Conservation (phyloP, 140 eudicot species). For the Erigeron philadelphicus region DNA sequence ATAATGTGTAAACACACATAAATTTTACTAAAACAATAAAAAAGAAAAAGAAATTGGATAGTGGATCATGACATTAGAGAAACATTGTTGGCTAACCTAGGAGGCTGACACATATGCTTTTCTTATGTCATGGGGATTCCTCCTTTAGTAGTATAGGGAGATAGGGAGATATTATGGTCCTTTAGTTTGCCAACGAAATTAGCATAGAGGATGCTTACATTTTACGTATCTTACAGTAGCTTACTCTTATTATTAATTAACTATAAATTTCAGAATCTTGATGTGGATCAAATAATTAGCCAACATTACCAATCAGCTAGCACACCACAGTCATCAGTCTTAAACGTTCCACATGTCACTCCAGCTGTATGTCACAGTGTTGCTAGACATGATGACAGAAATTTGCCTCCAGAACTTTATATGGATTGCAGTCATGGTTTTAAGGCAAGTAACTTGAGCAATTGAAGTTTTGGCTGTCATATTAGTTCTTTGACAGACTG, state of each 20-base stretch:
- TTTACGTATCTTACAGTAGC: constrained; percentile 8
- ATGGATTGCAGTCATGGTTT: constrained; percentile 67
- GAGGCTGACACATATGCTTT: no score
- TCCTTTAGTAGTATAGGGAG: no score
- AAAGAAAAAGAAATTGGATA: no score
- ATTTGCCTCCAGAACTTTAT: constrained; percentile 70
- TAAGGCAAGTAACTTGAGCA: constrained; percentile 44
- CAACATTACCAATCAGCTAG: constrained; percentile 73
- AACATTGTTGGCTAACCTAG: no score
- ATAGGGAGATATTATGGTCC: not conserved
- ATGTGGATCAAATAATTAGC: constrained; percentile 80
- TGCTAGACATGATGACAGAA: constrained; percentile 37
- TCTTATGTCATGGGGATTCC: no score
- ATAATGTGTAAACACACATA: no score
- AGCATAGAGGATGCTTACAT: constrained; percentile 8
- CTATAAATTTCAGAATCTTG: constrained; percentile 66
- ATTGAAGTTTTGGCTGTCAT: constrained; percentile 4
- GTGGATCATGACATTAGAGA: no score
- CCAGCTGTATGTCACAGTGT: constrained; percentile 42
- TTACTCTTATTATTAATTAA: constrained; percentile 25
- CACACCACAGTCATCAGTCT: constrained; percentile 70
- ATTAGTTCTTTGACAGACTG: constrained; percentile 16
- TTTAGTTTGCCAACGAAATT: not conserved
- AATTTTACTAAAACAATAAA: no score
- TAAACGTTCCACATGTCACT: constrained; percentile 48